Evolutionary conservation across 768 basidiomycete species (phyloP).

Genomic region (Boletus sensibilis): DNA sequence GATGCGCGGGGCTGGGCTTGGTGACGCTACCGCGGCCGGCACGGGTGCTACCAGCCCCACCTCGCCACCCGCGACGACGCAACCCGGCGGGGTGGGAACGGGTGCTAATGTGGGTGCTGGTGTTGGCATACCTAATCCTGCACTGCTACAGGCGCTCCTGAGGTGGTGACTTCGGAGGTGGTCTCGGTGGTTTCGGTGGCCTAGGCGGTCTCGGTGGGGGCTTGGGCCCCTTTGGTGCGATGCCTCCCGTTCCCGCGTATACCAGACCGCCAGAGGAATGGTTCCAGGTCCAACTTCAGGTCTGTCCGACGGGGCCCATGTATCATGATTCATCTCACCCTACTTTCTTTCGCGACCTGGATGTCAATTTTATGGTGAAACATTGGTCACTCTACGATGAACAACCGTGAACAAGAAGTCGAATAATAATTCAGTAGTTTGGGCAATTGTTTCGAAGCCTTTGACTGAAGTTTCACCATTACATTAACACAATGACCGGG

Average conservation of each 20-base stretch:
- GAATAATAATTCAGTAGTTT: too few species aligned
- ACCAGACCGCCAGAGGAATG: slow-evolving; percentile 84
- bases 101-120: slow-evolving; percentile 17
- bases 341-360: neutral
- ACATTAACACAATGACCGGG: too few species aligned
- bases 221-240: slow-evolving; percentile 20
- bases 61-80: slow-evolving; percentile 17
- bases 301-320: slow-evolving; percentile 30
- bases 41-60: slow-evolving; percentile 26
- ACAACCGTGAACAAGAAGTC: too few species aligned
- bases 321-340: neutral
- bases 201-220: slow-evolving; percentile 33
- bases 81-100: slow-evolving; percentile 20
- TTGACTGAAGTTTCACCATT: too few species aligned
- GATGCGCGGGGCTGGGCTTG: slow-evolving; percentile 35
- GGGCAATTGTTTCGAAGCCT: too few species aligned
- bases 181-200: slow-evolving; percentile 25
- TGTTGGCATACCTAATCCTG: slow-evolving; percentile 38
- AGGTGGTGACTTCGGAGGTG: neutral
- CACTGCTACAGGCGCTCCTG: slow-evolving; percentile 36
- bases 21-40: slow-evolving; percentile 18
- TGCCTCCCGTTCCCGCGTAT: slow-evolving; percentile 55
- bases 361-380: too few species aligned
- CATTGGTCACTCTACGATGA: too few species aligned
- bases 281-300: slow-evolving; percentile 85